phyloP scores from a whole-genome alignment of 805 yeast genomes.

The Komagataella pastoris region DNA sequence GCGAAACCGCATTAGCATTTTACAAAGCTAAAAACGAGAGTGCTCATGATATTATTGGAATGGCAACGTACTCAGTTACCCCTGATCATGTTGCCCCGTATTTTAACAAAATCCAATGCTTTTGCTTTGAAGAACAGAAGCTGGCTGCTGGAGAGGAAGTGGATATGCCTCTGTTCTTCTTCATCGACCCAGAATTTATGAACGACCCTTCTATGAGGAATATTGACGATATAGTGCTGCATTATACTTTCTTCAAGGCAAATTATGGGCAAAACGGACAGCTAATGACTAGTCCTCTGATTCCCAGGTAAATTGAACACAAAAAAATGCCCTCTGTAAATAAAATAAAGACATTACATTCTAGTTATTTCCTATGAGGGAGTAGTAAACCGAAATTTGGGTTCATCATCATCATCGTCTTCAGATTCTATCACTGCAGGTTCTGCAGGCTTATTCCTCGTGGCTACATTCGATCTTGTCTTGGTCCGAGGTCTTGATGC shows the following conservation, averaged over 20 bases:
- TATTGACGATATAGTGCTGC: slow-evolving; percentile 78
- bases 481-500: not conserved
- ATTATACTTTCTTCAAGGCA: slow-evolving; percentile 82
- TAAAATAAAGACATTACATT: no score
- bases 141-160: slow-evolving; percentile 93
- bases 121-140: slow-evolving; percentile 95
- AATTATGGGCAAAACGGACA: not conserved
- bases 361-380: not conserved
- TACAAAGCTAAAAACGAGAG: slow-evolving; percentile 83
- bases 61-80: slow-evolving; percentile 95
- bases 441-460: not conserved
- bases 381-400: not conserved
- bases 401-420: not conserved
- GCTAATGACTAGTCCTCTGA: not conserved
- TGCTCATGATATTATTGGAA: slow-evolving; percentile 86
- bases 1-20: slow-evolving; percentile 95
- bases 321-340: not conserved
- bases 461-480: not conserved
- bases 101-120: slow-evolving; percentile 94
- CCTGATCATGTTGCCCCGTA: slow-evolving; percentile 96
- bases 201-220: slow-evolving; percentile 87
- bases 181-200: slow-evolving; percentile 91
- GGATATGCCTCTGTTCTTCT: slow-evolving; percentile 97
- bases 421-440: not conserved
- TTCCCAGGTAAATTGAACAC: not conserved